Conservation (phyloP, 495 filamentous ascomycete species). For the Penicillium steckii region DNA sequence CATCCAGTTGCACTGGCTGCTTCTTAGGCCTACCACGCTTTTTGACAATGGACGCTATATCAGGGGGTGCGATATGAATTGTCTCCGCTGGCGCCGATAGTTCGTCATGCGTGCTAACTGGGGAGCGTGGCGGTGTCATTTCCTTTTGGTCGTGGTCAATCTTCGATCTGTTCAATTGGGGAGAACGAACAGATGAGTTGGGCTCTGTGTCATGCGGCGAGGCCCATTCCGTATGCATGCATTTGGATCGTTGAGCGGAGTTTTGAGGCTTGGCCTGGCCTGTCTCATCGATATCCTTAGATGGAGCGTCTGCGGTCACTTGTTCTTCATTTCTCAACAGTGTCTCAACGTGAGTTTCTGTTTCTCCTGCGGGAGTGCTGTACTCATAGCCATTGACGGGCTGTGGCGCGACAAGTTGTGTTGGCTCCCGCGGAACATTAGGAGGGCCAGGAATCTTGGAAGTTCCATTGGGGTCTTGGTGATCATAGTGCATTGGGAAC, state of each 20-base stretch:
- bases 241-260: constrained; percentile 19
- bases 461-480: constrained; percentile 1
- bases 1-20: constrained; percentile 18
- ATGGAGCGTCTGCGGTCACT: constrained; percentile 2
- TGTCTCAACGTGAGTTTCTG: constrained; percentile 5
- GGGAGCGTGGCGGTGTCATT: constrained; percentile 17
- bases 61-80: constrained; percentile 15
- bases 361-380: constrained; percentile 5
- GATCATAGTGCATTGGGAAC: constrained; percentile 12
- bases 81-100: constrained; percentile 22
- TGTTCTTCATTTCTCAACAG: neutral
- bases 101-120: constrained; percentile 28
- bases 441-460: neutral
- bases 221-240: constrained; percentile 23
- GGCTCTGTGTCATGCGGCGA: constrained; percentile 46
- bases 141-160: constrained; percentile 19
- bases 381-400: constrained; percentile 9
- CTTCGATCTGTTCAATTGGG: constrained; percentile 21
- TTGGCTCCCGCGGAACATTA: constrained; percentile 2
- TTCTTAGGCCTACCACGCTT: constrained; percentile 37
- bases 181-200: constrained; percentile 34
- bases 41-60: constrained; percentile 19
- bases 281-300: constrained; percentile 4
- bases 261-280: constrained; percentile 16
- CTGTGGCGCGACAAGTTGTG: constrained; percentile 5